Evolutionary conservation across 768 basidiomycete species (phyloP).

Genomic region (Trametes maxima): DNA sequence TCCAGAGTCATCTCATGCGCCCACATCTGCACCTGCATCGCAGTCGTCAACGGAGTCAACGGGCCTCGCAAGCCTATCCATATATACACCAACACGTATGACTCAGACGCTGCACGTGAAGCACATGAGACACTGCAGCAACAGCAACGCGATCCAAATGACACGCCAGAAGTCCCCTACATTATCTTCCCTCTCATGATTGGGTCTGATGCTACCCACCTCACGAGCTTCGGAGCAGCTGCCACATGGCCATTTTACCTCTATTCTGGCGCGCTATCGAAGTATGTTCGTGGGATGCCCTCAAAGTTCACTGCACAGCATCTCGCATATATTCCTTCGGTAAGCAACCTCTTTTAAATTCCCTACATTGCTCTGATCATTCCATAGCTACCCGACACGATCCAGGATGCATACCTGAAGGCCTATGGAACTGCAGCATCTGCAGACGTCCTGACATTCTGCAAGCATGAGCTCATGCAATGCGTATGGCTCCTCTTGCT

Average conservation of each 20-base stretch:
- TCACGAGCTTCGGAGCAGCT: conserved; percentile 32
- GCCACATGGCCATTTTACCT: conserved; percentile 44
- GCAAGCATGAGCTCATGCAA: conserved; percentile 37
- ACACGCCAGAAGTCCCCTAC: conserved; percentile 4
- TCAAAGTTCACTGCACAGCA: conserved; percentile 40
- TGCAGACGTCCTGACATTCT: conserved; percentile 32
- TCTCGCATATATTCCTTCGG: conserved; percentile 47
- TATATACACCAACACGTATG: conserved; percentile 22
- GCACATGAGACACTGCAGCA: conserved; percentile 12
- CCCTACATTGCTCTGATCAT: not conserved
- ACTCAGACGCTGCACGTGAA: conserved; percentile 17
- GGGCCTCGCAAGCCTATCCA: conserved; percentile 5
- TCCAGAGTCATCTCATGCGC: not conserved
- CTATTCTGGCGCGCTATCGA: conserved; percentile 43
- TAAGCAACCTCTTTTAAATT: conserved; percentile 22
- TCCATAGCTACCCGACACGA: conserved; percentile 36
- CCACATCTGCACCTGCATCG: not conserved
- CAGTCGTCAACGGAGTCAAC: not conserved
- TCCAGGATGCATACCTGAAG: conserved; percentile 34
- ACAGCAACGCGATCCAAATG: conserved; percentile 4
- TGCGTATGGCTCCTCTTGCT: conserved; percentile 31
- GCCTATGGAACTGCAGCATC: conserved; percentile 20
- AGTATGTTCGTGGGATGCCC: conserved; percentile 39
- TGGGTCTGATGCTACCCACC: conserved; percentile 33
- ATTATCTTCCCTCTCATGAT: conserved; percentile 21